Conservation (phyloP, 148 eudicot species). For the Rhododendron kiyosumense region DNA sequence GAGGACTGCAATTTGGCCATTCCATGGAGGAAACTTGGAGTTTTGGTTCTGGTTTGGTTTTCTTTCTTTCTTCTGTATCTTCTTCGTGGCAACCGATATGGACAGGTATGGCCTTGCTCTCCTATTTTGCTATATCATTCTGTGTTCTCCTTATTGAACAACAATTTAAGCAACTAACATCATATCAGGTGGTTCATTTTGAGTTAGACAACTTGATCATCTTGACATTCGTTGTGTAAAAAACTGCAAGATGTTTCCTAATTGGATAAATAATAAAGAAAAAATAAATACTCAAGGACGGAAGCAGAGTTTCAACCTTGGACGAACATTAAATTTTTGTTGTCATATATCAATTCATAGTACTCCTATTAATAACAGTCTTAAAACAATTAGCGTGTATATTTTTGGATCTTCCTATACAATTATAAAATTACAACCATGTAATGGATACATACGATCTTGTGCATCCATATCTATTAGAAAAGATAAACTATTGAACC, state of each 20-base stretch:
- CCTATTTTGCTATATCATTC: background rate
- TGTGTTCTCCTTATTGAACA: background rate
- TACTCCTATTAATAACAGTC: no score
- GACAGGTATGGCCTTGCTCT: conserved; percentile 31
- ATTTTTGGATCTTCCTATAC: no score
- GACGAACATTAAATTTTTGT: background rate
- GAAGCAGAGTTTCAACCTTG: no score
- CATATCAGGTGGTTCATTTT: background rate
- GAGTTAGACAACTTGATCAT: background rate
- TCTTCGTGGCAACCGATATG: conserved; percentile 48
- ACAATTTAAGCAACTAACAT: background rate
- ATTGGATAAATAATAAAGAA: background rate
- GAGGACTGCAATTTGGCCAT: conserved; percentile 16
- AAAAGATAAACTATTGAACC: no score
- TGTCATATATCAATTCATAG: background rate
- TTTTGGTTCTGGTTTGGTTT: conserved; percentile 46
- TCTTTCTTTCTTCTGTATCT: conserved; percentile 41
- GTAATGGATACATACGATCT: no score
- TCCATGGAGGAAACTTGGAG: conserved; percentile 44
- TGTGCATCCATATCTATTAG: no score
- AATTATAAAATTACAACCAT: no score
- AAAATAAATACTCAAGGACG: background rate
- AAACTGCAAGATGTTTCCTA: background rate
- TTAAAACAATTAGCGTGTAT: background rate
- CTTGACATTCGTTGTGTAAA: background rate